phyloP scores from a whole-genome alignment of 495 filamentous ascomycete species.

The Aspergillus panamensis region DNA sequence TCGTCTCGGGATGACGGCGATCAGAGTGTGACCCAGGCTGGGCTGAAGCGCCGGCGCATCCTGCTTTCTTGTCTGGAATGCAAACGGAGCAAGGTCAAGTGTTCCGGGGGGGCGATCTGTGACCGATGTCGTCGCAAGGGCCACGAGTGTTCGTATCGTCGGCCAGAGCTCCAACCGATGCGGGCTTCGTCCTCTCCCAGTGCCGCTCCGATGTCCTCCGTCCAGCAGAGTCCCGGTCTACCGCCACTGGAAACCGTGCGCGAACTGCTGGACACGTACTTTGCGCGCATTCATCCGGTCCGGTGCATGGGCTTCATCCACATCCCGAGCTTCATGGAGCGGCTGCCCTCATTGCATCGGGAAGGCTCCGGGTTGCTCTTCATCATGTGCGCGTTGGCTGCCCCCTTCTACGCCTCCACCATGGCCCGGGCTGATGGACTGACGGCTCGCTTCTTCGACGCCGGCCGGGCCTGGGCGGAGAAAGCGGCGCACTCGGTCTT shows the following conservation, averaged over 20 bases:
- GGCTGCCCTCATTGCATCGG: background rate
- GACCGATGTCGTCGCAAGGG: background rate
- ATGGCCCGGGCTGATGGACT: background rate
- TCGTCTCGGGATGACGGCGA: background rate
- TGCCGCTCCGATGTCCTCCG: background rate
- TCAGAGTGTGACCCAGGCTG: background rate
- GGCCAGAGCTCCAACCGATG: background rate
- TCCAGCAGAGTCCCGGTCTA: background rate
- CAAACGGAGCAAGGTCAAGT: background rate
- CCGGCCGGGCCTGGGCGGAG: background rate
- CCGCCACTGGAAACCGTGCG: background rate
- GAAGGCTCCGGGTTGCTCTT: background rate
- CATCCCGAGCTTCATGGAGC: background rate
- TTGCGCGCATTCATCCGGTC: background rate
- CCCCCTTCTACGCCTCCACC: background rate
- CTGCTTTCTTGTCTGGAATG: background rate
- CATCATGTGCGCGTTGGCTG: background rate
- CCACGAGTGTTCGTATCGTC: background rate
- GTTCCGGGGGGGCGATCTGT: background rate
- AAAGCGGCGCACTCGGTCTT: background rate
- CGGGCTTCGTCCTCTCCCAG: background rate
- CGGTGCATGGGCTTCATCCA: background rate
- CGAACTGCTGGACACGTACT: background rate
- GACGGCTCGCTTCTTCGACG: background rate
- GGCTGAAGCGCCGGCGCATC: background rate